Evolutionary conservation across 345 rosid genomes (phyloP).

Genomic region (Dipteronia dyeriana): DNA sequence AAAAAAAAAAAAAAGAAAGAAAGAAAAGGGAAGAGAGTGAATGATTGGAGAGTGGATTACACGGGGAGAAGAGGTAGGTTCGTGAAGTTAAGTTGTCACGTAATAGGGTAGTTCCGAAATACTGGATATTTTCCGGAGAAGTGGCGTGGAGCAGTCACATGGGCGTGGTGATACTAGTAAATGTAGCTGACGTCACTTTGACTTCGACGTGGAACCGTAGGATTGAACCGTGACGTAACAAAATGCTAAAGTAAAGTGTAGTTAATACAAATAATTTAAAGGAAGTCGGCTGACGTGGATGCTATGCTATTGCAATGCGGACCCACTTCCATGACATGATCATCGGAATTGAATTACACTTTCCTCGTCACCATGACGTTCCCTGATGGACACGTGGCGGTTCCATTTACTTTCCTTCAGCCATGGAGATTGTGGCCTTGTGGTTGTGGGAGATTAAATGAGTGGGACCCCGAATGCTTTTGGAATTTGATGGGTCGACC

Average conservation of each 20-base stretch:
- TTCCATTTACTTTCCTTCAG: constrained; percentile 32
- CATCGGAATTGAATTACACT: constrained; percentile 28
- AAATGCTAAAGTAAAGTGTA: constrained; percentile 5
- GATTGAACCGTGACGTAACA: constrained; percentile 24
- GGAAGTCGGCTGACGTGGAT: constrained; percentile 18
- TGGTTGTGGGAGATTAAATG: neutral
- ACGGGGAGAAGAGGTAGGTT: neutral
- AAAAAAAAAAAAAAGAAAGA: no score
- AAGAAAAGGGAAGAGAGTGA: neutral
- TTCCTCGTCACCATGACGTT: constrained; percentile 45
- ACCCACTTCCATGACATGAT: constrained; percentile 26
- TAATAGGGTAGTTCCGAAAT: constrained; percentile 18
- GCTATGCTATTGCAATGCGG: neutral
- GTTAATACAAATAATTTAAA: neutral
- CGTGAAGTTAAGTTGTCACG: neutral
- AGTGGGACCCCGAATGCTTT: neutral
- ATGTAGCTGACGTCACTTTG: constrained; percentile 29
- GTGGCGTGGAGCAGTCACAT: constrained; percentile 27
- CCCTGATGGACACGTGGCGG: constrained; percentile 35
- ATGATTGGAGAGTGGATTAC: constrained; percentile 8
- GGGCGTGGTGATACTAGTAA: constrained; percentile 15
- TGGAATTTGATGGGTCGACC: neutral
- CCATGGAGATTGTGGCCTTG: constrained; percentile 37
- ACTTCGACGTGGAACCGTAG: constrained; percentile 23
- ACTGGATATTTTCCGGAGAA: constrained; percentile 21